phyloP scores from a whole-genome alignment of 352 stramenopile genomes.

The Pythium volutum region DNA sequence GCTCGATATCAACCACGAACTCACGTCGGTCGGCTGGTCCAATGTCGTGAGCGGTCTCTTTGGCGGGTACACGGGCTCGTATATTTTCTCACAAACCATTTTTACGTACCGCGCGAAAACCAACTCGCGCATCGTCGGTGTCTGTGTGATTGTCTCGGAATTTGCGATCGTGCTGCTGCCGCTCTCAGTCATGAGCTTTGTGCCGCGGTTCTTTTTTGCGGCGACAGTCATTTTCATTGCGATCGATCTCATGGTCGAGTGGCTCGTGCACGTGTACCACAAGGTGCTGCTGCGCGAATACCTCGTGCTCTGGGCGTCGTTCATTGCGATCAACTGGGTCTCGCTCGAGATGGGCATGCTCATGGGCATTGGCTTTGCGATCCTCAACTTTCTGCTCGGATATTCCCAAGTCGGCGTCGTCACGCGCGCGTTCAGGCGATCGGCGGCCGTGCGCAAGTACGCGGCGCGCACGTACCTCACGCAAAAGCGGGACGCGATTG shows the following conservation, averaged over 20 bases:
- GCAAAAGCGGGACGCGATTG: constrained; percentile 70
- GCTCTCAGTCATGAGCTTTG: constrained; percentile 92
- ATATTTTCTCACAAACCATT: constrained; percentile 99
- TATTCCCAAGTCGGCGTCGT: constrained; percentile 78
- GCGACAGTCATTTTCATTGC: constrained; percentile 97
- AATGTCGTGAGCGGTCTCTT: constrained; percentile 95
- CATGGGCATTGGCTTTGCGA: constrained; percentile 87
- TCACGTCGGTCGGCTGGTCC: constrained; percentile 92
- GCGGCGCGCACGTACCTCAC: constrained; percentile 54
- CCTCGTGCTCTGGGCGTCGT: constrained; percentile 90
- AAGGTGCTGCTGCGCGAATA: constrained; percentile 91
- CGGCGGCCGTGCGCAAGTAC: constrained; percentile 64
- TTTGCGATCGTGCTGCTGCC: constrained; percentile 89
- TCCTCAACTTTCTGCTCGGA: constrained; percentile 82
- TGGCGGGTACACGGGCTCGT: constrained; percentile 97
- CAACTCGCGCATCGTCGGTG: constrained; percentile 88
- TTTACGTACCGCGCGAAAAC: constrained; percentile 94
- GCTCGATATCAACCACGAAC: constrained; percentile 95
- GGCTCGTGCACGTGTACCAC: constrained; percentile 89
- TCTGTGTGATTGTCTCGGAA: constrained; percentile 88
- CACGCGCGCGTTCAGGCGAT: constrained; percentile 50
- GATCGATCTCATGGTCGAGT: constrained; percentile 96
- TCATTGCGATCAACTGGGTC: constrained; percentile 92
- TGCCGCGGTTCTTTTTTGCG: constrained; percentile 98
- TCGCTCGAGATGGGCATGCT: constrained; percentile 97